Evolutionary conservation across 768 basidiomycete species (phyloP).

Genomic region (Chalciporus piperatus): DNA sequence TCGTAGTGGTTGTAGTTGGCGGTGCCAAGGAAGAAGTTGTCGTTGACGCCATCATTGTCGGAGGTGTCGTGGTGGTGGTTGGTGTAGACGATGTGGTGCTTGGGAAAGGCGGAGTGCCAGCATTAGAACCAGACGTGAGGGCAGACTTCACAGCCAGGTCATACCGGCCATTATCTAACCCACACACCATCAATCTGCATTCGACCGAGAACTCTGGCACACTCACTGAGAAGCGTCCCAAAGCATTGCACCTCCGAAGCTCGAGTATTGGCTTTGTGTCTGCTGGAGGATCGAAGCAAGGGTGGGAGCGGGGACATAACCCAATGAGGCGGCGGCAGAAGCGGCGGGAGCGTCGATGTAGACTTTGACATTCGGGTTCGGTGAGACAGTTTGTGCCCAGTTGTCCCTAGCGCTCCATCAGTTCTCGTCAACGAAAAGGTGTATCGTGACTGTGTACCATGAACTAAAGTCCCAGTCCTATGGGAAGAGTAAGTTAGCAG

Average conservation of each 20-base stretch:
- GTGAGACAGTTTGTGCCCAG: slow-evolving; percentile 43
- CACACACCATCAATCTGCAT: background rate
- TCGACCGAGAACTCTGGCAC: too few species aligned
- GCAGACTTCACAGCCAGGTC: slow-evolving; percentile 43
- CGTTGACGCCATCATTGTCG: slow-evolving; percentile 13
- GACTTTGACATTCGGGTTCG: slow-evolving; percentile 46
- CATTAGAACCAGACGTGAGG: slow-evolving; percentile 18
- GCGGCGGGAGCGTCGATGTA: slow-evolving; percentile 49
- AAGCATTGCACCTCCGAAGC: slow-evolving; percentile 44
- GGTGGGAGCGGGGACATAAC: slow-evolving; percentile 37
- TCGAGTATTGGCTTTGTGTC: slow-evolving; percentile 36
- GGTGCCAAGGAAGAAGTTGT: background rate
- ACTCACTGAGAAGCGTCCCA: slow-evolving; percentile 44
- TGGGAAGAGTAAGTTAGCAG: background rate
- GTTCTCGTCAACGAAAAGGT: background rate
- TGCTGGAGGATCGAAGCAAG: slow-evolving; percentile 33
- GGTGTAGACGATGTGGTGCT: slow-evolving; percentile 15
- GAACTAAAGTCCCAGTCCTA: slow-evolving; percentile 47
- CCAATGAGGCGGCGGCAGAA: slow-evolving; percentile 38
- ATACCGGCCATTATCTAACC: slow-evolving; percentile 41
- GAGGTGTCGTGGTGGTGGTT: background rate
- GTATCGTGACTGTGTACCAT: slow-evolving; percentile 27
- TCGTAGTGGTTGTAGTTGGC: background rate
- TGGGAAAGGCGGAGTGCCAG: background rate
- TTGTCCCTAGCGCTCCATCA: slow-evolving; percentile 35